These are phyloP conservation scores for Rhizopogon salebrosus DNA, from an alignment of 768 basidiomycete species.

Conservation along the genomic window DNA sequence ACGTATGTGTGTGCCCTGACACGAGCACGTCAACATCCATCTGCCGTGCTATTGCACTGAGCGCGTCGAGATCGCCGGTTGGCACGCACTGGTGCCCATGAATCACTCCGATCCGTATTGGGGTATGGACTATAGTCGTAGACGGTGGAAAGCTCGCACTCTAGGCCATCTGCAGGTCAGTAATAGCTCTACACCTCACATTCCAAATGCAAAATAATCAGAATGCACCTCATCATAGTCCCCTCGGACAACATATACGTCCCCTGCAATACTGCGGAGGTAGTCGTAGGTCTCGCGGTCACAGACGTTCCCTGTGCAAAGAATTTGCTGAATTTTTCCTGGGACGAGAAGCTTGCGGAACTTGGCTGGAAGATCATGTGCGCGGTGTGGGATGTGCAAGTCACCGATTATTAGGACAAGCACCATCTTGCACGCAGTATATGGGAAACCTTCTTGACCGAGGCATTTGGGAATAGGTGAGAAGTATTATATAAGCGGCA, in stretches of 20 bases:
- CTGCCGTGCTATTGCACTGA: conserved; percentile 82
- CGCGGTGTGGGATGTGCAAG: conserved; percentile 89
- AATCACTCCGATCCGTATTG: conserved; percentile 87
- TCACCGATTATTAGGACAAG: conserved; percentile 97
- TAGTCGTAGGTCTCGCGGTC: conserved; percentile 98
- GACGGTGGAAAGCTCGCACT: conserved; percentile 74
- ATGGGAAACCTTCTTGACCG: background rate
- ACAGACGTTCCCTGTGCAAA: conserved; percentile 96
- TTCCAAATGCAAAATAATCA: background rate
- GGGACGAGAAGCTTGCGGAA: conserved; percentile 95
- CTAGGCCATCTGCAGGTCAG: conserved; percentile 25
- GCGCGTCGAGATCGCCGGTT: conserved; percentile 86
- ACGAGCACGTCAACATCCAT: conserved; percentile 98
- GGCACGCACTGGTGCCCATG: conserved; percentile 95
- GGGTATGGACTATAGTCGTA: conserved; percentile 71
- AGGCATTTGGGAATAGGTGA: too few species aligned
- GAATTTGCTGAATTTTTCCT: conserved; percentile 96
- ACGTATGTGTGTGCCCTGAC: conserved; percentile 94
- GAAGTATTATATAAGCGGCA: background rate
- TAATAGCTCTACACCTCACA: background rate
- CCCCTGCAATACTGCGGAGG: conserved; percentile 87
- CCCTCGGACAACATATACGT: conserved; percentile 87
- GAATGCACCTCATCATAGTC: conserved; percentile 88
- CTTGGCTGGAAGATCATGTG: conserved; percentile 88
- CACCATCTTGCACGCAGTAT: conserved; percentile 35